Evolutionary conservation across 495 filamentous ascomycete species (phyloP).

Genomic region (Pseudotulostoma volvatum): DNA sequence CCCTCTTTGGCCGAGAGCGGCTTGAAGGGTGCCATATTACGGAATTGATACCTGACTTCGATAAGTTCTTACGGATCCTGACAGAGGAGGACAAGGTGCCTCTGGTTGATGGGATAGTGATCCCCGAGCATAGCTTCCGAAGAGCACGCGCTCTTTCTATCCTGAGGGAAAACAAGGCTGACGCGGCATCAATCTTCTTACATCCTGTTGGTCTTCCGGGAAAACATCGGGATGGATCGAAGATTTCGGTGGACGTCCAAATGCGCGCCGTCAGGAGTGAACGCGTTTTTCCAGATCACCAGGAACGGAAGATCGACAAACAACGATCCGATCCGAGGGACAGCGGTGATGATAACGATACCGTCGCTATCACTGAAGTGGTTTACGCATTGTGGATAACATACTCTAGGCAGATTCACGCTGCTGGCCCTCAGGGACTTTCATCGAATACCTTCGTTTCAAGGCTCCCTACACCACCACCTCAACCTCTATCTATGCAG

Average conservation of each 20-base stretch:
- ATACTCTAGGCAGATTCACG: conserved; percentile 84
- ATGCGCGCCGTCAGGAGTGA: conserved; percentile 91
- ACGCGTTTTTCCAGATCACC: conserved; percentile 29
- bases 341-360: conserved; percentile 22
- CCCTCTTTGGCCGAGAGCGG: conserved; percentile 73
- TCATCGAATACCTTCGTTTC: not conserved
- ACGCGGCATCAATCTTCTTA: conserved; percentile 57
- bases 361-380: conserved; percentile 46
- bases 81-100: conserved; percentile 72
- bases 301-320: conserved; percentile 20
- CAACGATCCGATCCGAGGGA: conserved; percentile 7
- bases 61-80: conserved; percentile 60
- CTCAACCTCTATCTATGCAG: conserved; percentile 3
- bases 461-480: conserved; percentile 4
- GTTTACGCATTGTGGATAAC: conserved; percentile 96
- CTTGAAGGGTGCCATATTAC: conserved; percentile 66
- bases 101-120: conserved; percentile 83
- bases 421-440: conserved; percentile 30
- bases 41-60: conserved; percentile 73
- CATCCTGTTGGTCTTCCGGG: conserved; percentile 70
- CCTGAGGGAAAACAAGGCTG: conserved; percentile 58
- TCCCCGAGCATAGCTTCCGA: conserved; percentile 90
- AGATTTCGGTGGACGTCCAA: conserved; percentile 85
- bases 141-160: conserved; percentile 72
- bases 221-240: conserved; percentile 73